phyloP scores from a whole-genome alignment of 2,329 filamentous ascomycete species.

The Aspergillus eucalypticola region DNA sequence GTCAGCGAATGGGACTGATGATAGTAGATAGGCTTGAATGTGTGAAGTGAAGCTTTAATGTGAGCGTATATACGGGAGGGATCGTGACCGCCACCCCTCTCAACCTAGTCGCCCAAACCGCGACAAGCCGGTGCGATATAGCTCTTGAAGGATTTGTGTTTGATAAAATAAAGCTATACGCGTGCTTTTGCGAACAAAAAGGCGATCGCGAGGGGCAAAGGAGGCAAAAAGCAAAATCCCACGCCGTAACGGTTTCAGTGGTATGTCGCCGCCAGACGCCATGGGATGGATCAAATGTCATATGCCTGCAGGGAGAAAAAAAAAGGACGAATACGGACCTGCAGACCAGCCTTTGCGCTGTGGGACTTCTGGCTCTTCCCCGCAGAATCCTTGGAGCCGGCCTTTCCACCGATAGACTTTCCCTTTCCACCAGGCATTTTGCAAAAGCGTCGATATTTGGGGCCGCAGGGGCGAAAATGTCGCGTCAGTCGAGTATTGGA shows the following conservation, averaged over 20 bases:
- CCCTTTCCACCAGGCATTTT: conserved; percentile 86
- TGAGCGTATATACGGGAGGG: not conserved
- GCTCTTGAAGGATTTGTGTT: not conserved
- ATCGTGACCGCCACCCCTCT: no score
- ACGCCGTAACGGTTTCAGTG: not conserved
- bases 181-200: not conserved
- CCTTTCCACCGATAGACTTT: conserved; percentile 89
- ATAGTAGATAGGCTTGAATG: not conserved
- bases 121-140: not conserved
- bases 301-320: not conserved
- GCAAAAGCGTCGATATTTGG: conserved; percentile 26
- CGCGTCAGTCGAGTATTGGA: conserved; percentile 28
- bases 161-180: not conserved
- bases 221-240: conserved; percentile 1
- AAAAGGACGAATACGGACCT: conserved; percentile 67
- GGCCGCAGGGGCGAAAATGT: conserved; percentile 29
- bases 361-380: conserved; percentile 92
- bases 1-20: not conserved
- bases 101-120: not conserved
- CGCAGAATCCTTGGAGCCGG: conserved; percentile 75
- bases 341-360: conserved; percentile 89
- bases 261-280: not conserved
- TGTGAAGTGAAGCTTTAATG: not conserved
- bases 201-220: conserved; percentile 4
- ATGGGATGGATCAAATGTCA: not conserved